Evolutionary conservation across 179 eudicot genomes (phyloP).

Genomic region (Pouteria campechiana): DNA sequence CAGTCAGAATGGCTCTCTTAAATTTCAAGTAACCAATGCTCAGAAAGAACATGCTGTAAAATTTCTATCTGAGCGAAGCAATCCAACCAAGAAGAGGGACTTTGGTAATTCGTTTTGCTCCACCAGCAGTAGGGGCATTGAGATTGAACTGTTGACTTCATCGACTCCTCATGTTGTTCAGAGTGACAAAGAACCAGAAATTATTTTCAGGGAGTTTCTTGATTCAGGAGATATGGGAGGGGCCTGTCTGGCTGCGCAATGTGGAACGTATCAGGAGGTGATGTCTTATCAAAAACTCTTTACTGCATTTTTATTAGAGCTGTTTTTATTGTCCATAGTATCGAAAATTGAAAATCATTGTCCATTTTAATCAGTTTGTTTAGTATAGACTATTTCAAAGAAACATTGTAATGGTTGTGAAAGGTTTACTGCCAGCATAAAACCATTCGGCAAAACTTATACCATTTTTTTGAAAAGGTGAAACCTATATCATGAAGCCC

Average conservation of each 20-base stretch:
- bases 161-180: slow-evolving; percentile 18
- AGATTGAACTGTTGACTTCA: slow-evolving; percentile 30
- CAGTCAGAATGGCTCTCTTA: slow-evolving; percentile 11
- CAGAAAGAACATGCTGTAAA: slow-evolving; percentile 27
- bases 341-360: background rate
- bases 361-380: background rate
- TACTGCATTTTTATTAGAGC: slow-evolving; percentile 6
- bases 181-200: slow-evolving; percentile 23
- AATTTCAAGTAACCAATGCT: slow-evolving; percentile 7
- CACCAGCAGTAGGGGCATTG: slow-evolving; percentile 33
- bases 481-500: too few relatives aligned
- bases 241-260: slow-evolving; percentile 16
- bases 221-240: slow-evolving; percentile 21
- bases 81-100: slow-evolving; percentile 20
- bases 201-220: slow-evolving; percentile 36
- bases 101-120: slow-evolving; percentile 21
- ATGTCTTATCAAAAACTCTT: slow-evolving; percentile 22
- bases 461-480: too few relatives aligned
- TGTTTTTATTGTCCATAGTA: background rate
- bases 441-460: too few relatives aligned
- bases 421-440: background rate
- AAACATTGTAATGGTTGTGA: background rate
- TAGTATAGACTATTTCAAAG: background rate
- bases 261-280: slow-evolving; percentile 20
- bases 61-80: slow-evolving; percentile 26